These are phyloP conservation scores for Sclerotinia borealis DNA, from an alignment of 2,329 filamentous ascomycete species.

Conservation along the genomic window DNA sequence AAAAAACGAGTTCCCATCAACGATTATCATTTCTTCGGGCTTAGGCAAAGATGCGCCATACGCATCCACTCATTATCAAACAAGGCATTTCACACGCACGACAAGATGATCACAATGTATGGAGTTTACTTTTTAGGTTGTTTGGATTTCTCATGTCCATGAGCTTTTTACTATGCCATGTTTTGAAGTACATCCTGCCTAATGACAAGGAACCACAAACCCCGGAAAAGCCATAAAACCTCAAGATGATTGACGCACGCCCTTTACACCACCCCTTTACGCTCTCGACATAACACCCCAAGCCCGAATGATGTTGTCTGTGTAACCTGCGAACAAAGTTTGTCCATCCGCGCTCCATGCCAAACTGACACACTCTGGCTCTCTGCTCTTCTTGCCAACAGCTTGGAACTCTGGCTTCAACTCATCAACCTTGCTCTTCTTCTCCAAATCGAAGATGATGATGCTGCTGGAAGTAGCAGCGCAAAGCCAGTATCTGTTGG, in stretches of 20 bases:
- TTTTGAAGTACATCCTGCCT: constrained; percentile 32
- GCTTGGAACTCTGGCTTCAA: constrained; percentile 97
- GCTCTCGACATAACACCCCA: constrained; percentile 97
- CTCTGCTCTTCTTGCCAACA: constrained; percentile 97
- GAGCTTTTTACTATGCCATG: constrained; percentile 30
- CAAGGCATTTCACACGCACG: not conserved
- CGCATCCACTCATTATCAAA: not conserved
- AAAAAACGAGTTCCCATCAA: too few relatives aligned
- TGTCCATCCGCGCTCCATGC: constrained; percentile 98
- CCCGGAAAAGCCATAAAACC: constrained; percentile 30
- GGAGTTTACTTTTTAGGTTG: constrained; percentile 14
- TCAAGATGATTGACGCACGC: constrained; percentile 27
- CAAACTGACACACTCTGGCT: constrained; percentile 95
- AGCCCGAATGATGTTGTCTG: constrained; percentile 97
- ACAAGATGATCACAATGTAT: constrained; percentile 1
- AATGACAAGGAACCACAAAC: constrained; percentile 30
- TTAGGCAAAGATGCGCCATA: not conserved
- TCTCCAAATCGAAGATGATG: constrained; percentile 99
- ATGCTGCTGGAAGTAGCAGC: constrained; percentile 95
- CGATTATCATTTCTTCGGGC: not conserved
- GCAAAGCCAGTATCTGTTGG: constrained; percentile 99
- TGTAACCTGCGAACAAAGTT: constrained; percentile 99
- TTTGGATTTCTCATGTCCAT: constrained; percentile 27
- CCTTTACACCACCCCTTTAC: constrained; percentile 42
- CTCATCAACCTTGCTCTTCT: constrained; percentile 99